Evolutionary conservation across 2,329 filamentous ascomycete species (phyloP), one percentile per base, ranked within the genome.

Genomic region (Sarocladiaceae sp.): DNA sequence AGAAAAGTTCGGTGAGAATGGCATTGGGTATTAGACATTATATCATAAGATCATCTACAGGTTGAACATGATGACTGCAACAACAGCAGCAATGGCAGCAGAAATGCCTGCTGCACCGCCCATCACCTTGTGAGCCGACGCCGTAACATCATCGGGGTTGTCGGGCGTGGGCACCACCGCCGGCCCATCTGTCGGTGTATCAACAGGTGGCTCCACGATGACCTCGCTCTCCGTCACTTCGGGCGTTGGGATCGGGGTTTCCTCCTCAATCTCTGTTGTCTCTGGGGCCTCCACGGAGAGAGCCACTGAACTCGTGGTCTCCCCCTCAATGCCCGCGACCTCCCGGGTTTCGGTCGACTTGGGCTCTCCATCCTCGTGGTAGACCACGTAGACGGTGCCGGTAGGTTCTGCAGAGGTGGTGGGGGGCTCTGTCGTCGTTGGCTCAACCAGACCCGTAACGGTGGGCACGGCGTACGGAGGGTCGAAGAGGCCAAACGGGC

Each of bases 401-500:
- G 44, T 31, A 4, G 44, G 44, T 17, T 48, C 4, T 8, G 17
- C 26, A 31, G 44, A 20, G 15, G 44, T 48, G 26, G 44, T 26
- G 12, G 25, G 8, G 4, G 17, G 10, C 10, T 33, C 28, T 15
- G 44, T 48, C 12, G 44, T 48, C 10, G 44, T 48, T n/a, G 44
- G 44, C 44, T 48, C 44, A 48, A 48, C 33, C 26, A 48, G 26
- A 7, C 44, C 44, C 17, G 44, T 48, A 22, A 48, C 18, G 7
- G 44, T 48, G 3, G 44, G 44, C 7, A 48, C 44, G 4, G 44
- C 44, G 26, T 48, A 48, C 8, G 44, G 44, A 6, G 44, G 44
- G 17, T 48, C 44, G 28, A 48, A 48, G 15, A 48, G 44, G 17
- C 44, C 44, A 17, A 48, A 48, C 3, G 26, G 11, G 15, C 44